Percentiles rank a stretch among this genome's conserved stretches.
These are phyloP conservation scores for Herpotrichia juniperi DNA, from an alignment of 2,329 filamentous ascomycete genomes.

Conservation along the genomic window DNA sequence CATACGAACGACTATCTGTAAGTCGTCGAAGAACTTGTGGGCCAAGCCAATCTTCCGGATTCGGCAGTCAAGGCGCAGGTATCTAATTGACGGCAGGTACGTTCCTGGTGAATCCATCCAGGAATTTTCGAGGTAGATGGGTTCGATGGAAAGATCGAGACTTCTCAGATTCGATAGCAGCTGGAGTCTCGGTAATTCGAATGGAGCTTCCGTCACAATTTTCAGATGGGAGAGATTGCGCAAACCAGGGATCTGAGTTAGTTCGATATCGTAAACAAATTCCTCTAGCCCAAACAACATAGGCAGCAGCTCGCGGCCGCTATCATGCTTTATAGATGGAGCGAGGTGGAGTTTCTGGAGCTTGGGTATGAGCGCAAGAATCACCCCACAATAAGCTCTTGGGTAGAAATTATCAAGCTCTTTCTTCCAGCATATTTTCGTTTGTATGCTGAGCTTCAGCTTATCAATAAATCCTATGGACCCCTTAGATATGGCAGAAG, in stretches of 20 bases:
- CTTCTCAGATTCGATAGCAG: background rate
- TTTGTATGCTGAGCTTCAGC: background rate
- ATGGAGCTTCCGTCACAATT: background rate
- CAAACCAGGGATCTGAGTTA: constrained; percentile 1
- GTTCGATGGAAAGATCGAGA: background rate
- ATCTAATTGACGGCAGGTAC: background rate
- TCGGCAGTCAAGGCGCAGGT: background rate
- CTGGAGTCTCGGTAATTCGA: background rate
- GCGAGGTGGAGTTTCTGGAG: background rate
- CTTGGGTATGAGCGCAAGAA: background rate
- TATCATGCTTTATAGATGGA: background rate
- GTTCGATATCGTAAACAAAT: background rate
- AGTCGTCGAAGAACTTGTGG: background rate
- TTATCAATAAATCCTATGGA: background rate
- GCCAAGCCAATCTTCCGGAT: background rate
- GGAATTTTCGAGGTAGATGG: background rate
- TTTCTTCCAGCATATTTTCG: background rate
- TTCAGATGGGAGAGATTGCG: background rate
- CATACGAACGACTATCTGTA: background rate
- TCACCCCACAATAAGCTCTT: background rate
- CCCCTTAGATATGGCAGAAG: background rate
- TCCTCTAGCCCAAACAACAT: background rate
- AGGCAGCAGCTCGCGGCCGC: background rate
- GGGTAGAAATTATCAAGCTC: background rate
- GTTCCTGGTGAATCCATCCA: background rate